A percentile compares a stretch with the other conserved stretches of the same genome.
Conservation (phyloP, 164 flowering plant genomes). For the Buxus sempervirens region DNA sequence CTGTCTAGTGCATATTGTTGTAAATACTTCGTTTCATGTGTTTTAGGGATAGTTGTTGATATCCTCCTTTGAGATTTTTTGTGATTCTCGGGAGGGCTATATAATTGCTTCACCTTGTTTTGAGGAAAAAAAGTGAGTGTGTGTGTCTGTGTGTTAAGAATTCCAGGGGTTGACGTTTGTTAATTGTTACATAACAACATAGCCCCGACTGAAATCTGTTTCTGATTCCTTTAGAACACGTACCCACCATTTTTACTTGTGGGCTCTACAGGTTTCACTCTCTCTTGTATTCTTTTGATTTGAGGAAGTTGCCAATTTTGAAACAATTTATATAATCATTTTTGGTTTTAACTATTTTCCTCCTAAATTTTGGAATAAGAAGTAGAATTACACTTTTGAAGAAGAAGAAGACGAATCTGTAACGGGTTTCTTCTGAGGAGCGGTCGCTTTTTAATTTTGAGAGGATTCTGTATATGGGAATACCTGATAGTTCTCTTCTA, state of each 20-base stretch:
- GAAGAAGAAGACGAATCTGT: conserved; percentile 5
- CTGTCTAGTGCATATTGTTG: conserved; percentile 2
- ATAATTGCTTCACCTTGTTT: neutral
- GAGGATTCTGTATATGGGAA: conserved; percentile 20
- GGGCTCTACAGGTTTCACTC: conserved; percentile 3
- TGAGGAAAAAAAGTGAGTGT: neutral
- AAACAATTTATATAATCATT: conserved; percentile 1
- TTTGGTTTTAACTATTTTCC: neutral
- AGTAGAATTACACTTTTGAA: neutral
- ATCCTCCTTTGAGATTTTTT: conserved; percentile 15
- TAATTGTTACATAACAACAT: conserved; percentile 4
- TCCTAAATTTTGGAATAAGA: neutral
- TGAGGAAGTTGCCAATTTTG: conserved; percentile 1
- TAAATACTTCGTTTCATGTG: conserved; percentile 4
- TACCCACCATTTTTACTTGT: conserved; percentile 30
- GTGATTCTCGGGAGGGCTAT: conserved; percentile 20
- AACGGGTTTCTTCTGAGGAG: neutral
- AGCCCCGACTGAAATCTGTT: neutral
- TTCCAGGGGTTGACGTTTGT: neutral
- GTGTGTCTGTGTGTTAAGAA: neutral
- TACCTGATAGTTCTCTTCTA: conserved; percentile 36
- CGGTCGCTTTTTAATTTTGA: conserved; percentile 10
- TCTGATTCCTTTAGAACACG: conserved; percentile 8
- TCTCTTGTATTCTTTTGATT: neutral
- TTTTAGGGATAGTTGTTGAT: neutral